Evolutionary conservation across 352 stramenopile genomes (phyloP).

Genomic region (Phytophthora crassamura): DNA sequence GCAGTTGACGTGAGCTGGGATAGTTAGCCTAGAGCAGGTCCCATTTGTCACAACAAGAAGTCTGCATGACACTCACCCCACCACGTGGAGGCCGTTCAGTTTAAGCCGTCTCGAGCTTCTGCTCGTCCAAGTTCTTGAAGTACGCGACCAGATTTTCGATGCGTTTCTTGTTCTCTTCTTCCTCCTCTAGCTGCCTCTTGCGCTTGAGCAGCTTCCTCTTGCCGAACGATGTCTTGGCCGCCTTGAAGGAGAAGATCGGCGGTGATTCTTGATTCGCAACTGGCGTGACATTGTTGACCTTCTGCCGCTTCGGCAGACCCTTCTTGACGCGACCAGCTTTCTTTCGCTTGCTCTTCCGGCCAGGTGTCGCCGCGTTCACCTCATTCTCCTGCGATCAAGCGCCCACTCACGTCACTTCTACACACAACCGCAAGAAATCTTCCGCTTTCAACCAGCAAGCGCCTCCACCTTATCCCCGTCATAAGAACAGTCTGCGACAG

Average conservation of each 20-base stretch:
- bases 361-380: slow-evolving; percentile 22
- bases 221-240: slow-evolving; percentile 52
- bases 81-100: not conserved
- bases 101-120: slow-evolving; percentile 58
- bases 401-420: not conserved
- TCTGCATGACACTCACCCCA: slow-evolving; percentile 1
- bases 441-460: not conserved
- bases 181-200: slow-evolving; percentile 38
- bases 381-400: slow-evolving; percentile 39
- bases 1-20: slow-evolving; percentile 31
- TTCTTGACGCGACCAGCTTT: slow-evolving; percentile 13
- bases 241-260: slow-evolving; percentile 58
- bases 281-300: slow-evolving; percentile 1
- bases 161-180: slow-evolving; percentile 53
- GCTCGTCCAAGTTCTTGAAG: slow-evolving; percentile 65
- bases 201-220: slow-evolving; percentile 53
- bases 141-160: slow-evolving; percentile 68
- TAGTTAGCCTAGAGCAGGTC: not conserved
- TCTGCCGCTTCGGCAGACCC: slow-evolving; percentile 20
- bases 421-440: not conserved
- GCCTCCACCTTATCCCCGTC: slow-evolving; percentile 32
- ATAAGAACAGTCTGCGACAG: slow-evolving; percentile 21
- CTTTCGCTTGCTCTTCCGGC: slow-evolving; percentile 26
- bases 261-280: slow-evolving; percentile 49
- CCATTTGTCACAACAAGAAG: slow-evolving; percentile 14